These are phyloP conservation scores for Phytophthora vignae DNA, from an alignment of 352 stramenopile species.

Conservation along the genomic window DNA sequence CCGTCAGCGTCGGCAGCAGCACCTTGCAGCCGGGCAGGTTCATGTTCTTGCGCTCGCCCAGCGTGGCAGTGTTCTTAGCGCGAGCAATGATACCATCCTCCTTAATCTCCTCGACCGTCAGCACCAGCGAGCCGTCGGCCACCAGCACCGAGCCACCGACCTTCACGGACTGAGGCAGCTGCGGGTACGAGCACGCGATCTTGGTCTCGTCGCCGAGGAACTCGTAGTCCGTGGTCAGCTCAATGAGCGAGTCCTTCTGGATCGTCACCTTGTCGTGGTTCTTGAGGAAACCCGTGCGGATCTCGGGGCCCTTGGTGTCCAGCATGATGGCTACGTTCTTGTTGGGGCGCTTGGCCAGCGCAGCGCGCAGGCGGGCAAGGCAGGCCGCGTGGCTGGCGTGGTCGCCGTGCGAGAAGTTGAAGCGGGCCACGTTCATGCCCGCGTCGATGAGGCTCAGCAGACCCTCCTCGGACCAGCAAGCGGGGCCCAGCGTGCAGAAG, in stretches of 20 bases:
- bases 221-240: constrained; percentile 68
- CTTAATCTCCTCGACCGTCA: constrained; percentile 89
- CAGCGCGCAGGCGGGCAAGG: constrained; percentile 64
- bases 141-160: constrained; percentile 94
- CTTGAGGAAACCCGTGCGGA: constrained; percentile 91
- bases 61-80: constrained; percentile 80
- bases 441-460: constrained; percentile 86
- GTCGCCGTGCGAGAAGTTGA: constrained; percentile 99
- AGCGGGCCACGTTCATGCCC: constrained; percentile 96
- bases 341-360: constrained; percentile 66
- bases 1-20: constrained; percentile 93
- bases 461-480: constrained; percentile 93
- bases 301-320: constrained; percentile 97
- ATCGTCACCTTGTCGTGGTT: constrained; percentile 81
- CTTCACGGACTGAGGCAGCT: constrained; percentile 91
- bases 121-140: constrained; percentile 94
- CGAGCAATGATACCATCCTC: constrained; percentile 75
- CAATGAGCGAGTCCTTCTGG: constrained; percentile 61
- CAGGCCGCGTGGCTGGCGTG: constrained; percentile 84
- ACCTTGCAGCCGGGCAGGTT: constrained; percentile 94
- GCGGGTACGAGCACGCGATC: constrained; percentile 94
- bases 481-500: constrained; percentile 87
- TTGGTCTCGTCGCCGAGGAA: constrained; percentile 82
- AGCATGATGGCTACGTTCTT: constrained; percentile 93
- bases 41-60: constrained; percentile 97